Evolutionary conservation across 176 grass and related monocot genomes (phyloP), one percentile per base, ranked within the genome.

Genomic region (Hyparrhenia diplandra): DNA sequence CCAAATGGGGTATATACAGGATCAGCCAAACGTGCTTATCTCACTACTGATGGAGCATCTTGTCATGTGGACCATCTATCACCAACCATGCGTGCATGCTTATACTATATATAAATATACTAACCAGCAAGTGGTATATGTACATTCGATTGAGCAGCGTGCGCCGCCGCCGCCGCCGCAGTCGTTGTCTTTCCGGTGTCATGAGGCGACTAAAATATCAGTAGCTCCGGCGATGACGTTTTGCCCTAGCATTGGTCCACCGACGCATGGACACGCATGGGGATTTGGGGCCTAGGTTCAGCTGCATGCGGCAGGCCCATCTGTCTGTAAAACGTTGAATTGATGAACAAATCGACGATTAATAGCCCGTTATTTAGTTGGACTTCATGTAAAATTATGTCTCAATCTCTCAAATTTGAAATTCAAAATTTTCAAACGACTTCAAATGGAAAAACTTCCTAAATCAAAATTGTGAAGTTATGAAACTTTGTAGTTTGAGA

Each of bases 231-330:
- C 21, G 32, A 29, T 55, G 70, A 40, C 81, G 60, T 41, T 75
- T 67, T 54, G 70, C 60, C 43, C 21, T 66, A 5, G 43, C 18
- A 67, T 83, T 83, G 71, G 71, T 41, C 61, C 69, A 23, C 59
- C 13, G 1, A 69, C 10, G 21, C 43, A 23, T 31, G 60, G n/a
- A n/a, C 24, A 77, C 32, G 65, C 39, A 9, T 14, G 37, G 13
- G 42, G 42, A n/a, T n/a, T n/a, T n/a, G n/a, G n/a, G n/a, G 14
- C n/a, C n/a, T n/a, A n/a, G n/a, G n/a, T n/a, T n/a, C n/a, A n/a
- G n/a, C n/a, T n/a, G n/a, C n/a, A n/a, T n/a, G n/a, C n/a, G n/a
- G n/a, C n/a, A n/a, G n/a, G n/a, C n/a, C n/a, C n/a, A n/a, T n/a
- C n/a, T n/a, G n/a, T n/a, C n/a, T n/a, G n/a, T n/a, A n/a, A n/a